These are phyloP conservation scores for Yarrowia galli DNA, from an alignment of 1,139 yeast species.

Conservation along the genomic window DNA sequence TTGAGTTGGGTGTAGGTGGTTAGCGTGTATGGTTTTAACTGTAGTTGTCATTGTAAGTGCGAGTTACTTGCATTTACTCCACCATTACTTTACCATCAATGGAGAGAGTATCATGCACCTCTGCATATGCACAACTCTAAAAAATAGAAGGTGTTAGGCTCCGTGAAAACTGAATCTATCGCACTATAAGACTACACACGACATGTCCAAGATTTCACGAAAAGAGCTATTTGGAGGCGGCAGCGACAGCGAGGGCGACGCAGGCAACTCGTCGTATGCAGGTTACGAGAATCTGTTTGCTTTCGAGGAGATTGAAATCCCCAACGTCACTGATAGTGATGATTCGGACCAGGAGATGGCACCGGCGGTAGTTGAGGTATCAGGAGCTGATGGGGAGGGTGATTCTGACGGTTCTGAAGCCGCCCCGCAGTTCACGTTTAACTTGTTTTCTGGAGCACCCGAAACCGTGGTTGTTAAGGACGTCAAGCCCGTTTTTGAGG, in stretches of 20 bases:
- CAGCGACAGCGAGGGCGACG: slow-evolving; percentile 13
- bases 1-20: no score
- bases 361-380: background rate
- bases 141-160: background rate
- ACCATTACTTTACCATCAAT: no score
- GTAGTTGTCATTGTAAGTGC: no score
- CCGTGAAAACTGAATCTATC: background rate
- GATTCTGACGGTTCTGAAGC: background rate
- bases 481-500: slow-evolving; percentile 1
- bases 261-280: slow-evolving; percentile 7
- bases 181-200: background rate
- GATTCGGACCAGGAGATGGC: background rate
- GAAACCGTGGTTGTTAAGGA: slow-evolving; percentile 23
- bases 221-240: slow-evolving; percentile 17
- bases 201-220: slow-evolving; percentile 25
- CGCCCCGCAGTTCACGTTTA: slow-evolving; percentile 20
- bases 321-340: background rate
- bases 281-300: slow-evolving; percentile 33
- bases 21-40: no score
- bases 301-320: slow-evolving; percentile 9
- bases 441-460: slow-evolving; percentile 15
- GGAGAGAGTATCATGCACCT: no score
- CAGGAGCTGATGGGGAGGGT: background rate
- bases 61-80: no score
- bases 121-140: slow-evolving; percentile 21